phyloP scores from a whole-genome alignment of 1,284 basidiomycete species.

The Vanrija humicola region DNA sequence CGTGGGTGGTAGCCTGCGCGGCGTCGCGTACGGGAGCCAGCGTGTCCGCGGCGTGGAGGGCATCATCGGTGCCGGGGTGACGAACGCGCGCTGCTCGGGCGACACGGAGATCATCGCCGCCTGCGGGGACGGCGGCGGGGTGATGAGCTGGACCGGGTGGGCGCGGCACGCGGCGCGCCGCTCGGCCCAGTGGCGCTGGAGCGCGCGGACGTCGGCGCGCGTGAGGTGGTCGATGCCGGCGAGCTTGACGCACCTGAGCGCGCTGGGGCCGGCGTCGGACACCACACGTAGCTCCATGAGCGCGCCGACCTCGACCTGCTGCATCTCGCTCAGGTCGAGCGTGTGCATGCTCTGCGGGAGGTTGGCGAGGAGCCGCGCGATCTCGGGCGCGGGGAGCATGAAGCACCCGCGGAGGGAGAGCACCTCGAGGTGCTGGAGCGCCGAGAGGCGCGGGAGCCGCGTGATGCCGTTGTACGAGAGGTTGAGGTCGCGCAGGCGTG shows the following conservation, averaged over 20 bases:
- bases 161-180: background rate
- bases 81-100: background rate
- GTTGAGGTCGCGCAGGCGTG: slow-evolving; percentile 20
- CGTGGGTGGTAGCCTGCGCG: background rate
- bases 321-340: slow-evolving; percentile 29
- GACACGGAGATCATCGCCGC: background rate
- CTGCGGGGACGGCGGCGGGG: background rate
- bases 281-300: slow-evolving; percentile 24
- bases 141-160: background rate
- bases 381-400: slow-evolving; percentile 4
- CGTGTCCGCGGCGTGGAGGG: background rate
- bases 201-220: slow-evolving; percentile 25
- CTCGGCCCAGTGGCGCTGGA: slow-evolving; percentile 34
- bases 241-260: slow-evolving; percentile 28
- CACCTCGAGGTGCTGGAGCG: slow-evolving; percentile 4
- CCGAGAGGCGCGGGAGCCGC: slow-evolving; percentile 5
- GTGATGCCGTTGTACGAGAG: slow-evolving; percentile 30
- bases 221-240: slow-evolving; percentile 42
- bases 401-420: slow-evolving; percentile 28
- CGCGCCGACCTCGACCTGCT: slow-evolving; percentile 21
- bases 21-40: background rate
- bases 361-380: slow-evolving; percentile 20
- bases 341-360: slow-evolving; percentile 20
- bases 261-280: slow-evolving; percentile 7
- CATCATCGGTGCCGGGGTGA: background rate